Evolutionary conservation across 2,329 filamentous ascomycete genomes (phyloP), one percentile per base, ranked within the genome.

Genomic region (Magnaporthiopsis rhizophila): DNA sequence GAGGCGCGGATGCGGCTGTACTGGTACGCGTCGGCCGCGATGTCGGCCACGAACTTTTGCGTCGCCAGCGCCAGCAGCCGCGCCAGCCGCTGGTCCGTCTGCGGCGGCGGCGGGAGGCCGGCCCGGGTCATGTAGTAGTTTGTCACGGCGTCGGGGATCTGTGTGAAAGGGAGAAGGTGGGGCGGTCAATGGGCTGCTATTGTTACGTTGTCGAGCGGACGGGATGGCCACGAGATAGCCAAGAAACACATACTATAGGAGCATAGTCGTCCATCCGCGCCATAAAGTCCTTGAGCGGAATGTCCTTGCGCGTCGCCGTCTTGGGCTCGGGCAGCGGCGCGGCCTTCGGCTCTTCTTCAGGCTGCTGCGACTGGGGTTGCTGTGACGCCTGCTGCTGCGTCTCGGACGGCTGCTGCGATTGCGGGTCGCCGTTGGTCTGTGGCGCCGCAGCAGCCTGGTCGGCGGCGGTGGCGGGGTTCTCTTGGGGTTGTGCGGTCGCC

Each of bases 251-350:
- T 84, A 97, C 93, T 72, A 99, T 97, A 13, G 95, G 95, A 66
- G 95, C 92, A 77, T 95, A 98, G 72, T 99, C 95, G 74, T 99
- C 95, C 89, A 99, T 98, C 82, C 97, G 97, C 68, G 85, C 85
- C 24, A 99, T 77, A 73, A 99, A 97, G 77, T 98, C 94, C 73
- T 93, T 90, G 69, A 99, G 79, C 56, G 90, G 96, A 26, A 89
- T 89, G 78, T 99, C 95, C 78, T 98, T 98, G 74, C 92, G 91
- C 63, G 89, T 88, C 1, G 90, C 88, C 68, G 91, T 80, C 72
- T 85, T 86, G 57, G 87, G 76, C 65, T 90, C 88, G 7, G 82
- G 76, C 9, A 68, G 56, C 15, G 68, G 30, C 2, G 65, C 65
- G 21, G 38, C 62, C 11, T 63, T 18, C 18, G 63, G 62, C 38